Base-by-base conservation (phyloP, 208 protist genomes). In the Endotrypanum monterogeii region DNA sequence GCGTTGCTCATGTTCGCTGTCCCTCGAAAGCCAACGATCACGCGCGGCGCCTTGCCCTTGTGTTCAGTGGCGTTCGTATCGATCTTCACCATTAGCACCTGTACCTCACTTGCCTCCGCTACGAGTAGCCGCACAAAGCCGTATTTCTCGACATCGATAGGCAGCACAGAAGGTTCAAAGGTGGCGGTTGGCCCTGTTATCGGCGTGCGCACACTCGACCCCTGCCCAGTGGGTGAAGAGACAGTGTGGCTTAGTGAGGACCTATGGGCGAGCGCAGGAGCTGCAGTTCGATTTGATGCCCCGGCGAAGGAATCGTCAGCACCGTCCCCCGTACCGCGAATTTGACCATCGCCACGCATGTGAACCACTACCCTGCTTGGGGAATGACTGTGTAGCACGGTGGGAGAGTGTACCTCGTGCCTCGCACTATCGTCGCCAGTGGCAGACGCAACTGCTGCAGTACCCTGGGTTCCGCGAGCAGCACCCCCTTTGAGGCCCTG, bases 21-120 rank as follows among this genome's bases (percentile, higher is more conserved):
- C 11, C 94, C 94, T 30, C 94, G 89, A 75, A 98, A 97, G 61
- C 86, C 83, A 67, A 98, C 87, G 73, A 96, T 85, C 56, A 98
- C 78, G 62, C 92, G 88, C 41, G 89, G 87, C 11, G 84, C 80
- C 73, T 96, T 96, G 25, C 82, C 77, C 0, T 63, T 46, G 67
- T 92, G 87, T 65, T 89, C 79, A 9, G 73, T 71, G 4, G 67
- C 67, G 12, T 46, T 72, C 16, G 65, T 65, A 67, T 93, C 80
- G 81, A 94, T 91, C 67, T 79, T 71, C 18, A 80, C 80, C 46
- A 97, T 88, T 25, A 97, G 71, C 39, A 93, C 87, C 75, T 96
- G 91, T 66, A 96, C 91, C 28, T 89, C 83, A 66, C 82, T 78
- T 48, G 80, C 79, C 63, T 92, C 81, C 39, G 79, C 74, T 23